These are phyloP conservation scores for Sugiyamaella lignohabitans DNA, from an alignment of 805 yeast species.

Conservation along the genomic window DNA sequence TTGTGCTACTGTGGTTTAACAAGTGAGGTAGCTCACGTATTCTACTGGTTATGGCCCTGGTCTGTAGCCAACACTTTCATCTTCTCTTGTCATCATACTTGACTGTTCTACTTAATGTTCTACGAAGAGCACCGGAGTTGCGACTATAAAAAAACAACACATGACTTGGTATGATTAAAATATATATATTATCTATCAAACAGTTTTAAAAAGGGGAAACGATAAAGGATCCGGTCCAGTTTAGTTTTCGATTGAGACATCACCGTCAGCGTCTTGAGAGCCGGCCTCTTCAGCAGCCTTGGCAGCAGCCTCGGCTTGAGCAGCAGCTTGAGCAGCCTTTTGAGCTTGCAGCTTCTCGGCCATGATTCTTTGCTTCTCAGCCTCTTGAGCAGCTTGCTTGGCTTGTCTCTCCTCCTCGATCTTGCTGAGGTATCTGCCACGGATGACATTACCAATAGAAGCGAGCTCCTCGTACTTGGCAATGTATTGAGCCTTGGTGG, in stretches of 20 bases:
- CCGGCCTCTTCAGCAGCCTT: slow-evolving; percentile 14
- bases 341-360: slow-evolving; percentile 79
- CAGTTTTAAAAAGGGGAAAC: too few relatives aligned
- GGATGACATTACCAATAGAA: slow-evolving; percentile 86
- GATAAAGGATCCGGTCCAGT: too few relatives aligned
- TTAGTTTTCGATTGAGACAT: background rate
- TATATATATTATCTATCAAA: too few relatives aligned
- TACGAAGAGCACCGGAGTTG: too few relatives aligned
- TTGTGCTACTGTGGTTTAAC: too few relatives aligned
- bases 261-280: slow-evolving; percentile 1
- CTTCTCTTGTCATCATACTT: too few relatives aligned
- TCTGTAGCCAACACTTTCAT: too few relatives aligned
- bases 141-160: too few relatives aligned
- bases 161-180: too few relatives aligned
- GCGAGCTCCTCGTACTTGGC: slow-evolving; percentile 98
- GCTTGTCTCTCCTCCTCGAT: slow-evolving; percentile 95
- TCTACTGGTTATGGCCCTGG: too few relatives aligned
- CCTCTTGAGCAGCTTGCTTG: slow-evolving; percentile 77
- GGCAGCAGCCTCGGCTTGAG: slow-evolving; percentile 25
- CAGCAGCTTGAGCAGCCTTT: slow-evolving; percentile 51
- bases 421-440: slow-evolving; percentile 89
- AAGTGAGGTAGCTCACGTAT: too few relatives aligned
- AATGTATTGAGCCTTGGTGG: slow-evolving; percentile 92
- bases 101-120: too few relatives aligned
- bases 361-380: slow-evolving; percentile 72